A percentile compares a stretch with the other conserved stretches of the same genome.
phyloP scores from a whole-genome alignment of 176 grass and related monocot genomes.

The Dactylis glomerata region DNA sequence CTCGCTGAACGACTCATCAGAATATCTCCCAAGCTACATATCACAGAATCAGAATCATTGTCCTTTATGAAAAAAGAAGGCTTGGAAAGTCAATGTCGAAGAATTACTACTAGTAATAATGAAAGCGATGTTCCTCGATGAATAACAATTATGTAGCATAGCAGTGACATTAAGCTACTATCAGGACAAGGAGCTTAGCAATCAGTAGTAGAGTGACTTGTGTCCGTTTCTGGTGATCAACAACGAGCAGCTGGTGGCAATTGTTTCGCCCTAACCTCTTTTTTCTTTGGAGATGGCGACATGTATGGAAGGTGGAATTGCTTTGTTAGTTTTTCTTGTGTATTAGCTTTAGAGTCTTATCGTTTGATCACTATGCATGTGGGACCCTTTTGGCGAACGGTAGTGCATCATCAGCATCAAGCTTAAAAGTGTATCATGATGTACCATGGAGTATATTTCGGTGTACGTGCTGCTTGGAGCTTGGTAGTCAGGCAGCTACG shows the following conservation, averaged over 20 bases:
- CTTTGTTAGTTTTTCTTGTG: not conserved
- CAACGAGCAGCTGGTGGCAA: not conserved
- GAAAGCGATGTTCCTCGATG: not conserved
- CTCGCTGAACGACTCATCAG: no score
- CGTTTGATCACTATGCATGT: not conserved
- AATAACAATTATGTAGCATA: not conserved
- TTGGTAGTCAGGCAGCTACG: not conserved
- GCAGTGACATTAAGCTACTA: not conserved
- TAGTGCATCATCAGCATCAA: not conserved
- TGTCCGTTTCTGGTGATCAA: not conserved
- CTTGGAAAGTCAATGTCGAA: not conserved
- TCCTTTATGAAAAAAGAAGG: not conserved
- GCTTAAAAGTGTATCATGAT: not conserved
- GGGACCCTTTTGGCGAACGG: not conserved
- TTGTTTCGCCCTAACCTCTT: not conserved
- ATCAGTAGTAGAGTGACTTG: not conserved
- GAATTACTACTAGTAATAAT: not conserved
- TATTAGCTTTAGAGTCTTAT: not conserved
- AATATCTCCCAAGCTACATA: not conserved
- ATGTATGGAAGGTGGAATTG: not conserved
- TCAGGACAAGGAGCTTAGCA: not conserved
- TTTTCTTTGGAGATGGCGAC: constrained; percentile 9
- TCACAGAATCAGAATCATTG: not conserved
- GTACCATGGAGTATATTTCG: not conserved
- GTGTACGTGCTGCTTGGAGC: not conserved